Evolutionary conservation across 768 basidiomycete genomes (phyloP).

Genomic region (Flagelloscypha sp.): DNA sequence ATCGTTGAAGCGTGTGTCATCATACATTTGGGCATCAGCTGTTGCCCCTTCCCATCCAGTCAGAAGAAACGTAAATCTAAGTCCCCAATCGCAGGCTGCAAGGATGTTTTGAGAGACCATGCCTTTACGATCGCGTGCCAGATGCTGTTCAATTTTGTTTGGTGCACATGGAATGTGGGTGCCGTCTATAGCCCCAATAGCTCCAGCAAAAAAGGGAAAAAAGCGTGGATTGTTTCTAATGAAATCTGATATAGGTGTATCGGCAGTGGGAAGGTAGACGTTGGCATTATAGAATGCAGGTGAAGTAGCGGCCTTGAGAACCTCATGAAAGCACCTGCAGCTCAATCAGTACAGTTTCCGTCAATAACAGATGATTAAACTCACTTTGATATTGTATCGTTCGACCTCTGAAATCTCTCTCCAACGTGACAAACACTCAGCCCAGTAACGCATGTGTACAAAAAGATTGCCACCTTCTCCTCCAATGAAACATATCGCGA

Average conservation of each 20-base stretch:
- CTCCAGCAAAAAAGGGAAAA: slow-evolving; percentile 24
- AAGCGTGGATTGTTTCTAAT: slow-evolving; percentile 24
- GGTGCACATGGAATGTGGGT: slow-evolving; percentile 19
- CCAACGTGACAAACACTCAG: slow-evolving; percentile 16
- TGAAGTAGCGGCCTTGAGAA: too few species aligned
- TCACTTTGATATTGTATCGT: slow-evolving; percentile 22
- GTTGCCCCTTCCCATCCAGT: slow-evolving; percentile 27
- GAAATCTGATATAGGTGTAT: too few species aligned
- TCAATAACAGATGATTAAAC: slow-evolving; percentile 3
- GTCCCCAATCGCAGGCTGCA: slow-evolving; percentile 15
- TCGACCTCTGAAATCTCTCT: slow-evolving; percentile 21
- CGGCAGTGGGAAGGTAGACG: slow-evolving; percentile 15
- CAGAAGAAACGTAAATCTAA: slow-evolving; percentile 20
- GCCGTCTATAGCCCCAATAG: slow-evolving; percentile 26
- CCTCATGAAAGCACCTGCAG: too few species aligned
- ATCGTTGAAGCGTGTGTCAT: slow-evolving; percentile 14
- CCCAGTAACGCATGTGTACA: slow-evolving; percentile 19
- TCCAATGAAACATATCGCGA: slow-evolving; percentile 14
- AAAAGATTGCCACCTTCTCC: slow-evolving; percentile 21
- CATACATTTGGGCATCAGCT: slow-evolving; percentile 16
- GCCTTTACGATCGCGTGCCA: slow-evolving; percentile 16
- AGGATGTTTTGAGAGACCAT: slow-evolving; percentile 21
- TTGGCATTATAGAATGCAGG: slow-evolving; percentile 11
- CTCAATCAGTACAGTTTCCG: too few species aligned
- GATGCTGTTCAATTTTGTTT: slow-evolving; percentile 8